phyloP scores from a whole-genome alignment of 225 moss, liverwort and hornwort species.

The Polytrichum formosum region DNA sequence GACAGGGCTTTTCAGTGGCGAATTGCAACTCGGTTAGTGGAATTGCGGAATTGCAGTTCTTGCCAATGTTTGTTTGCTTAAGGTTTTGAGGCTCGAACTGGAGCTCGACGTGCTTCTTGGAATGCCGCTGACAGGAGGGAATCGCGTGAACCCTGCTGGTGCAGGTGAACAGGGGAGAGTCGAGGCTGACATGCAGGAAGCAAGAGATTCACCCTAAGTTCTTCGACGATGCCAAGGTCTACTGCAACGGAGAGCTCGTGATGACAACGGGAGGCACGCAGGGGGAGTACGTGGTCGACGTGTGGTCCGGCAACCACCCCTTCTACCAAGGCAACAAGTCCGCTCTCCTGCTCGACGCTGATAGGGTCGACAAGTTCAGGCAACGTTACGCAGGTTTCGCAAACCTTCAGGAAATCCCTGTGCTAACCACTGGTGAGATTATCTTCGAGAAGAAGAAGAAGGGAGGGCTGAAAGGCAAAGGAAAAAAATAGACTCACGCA shows the following conservation, averaged over 20 bases:
- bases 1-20: no score
- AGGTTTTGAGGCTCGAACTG: neutral
- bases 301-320: conserved; percentile 98
- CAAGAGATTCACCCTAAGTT: conserved; percentile 72
- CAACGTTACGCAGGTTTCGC: conserved; percentile 60
- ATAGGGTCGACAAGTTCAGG: conserved; percentile 91
- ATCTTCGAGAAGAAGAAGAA: conserved; percentile 79
- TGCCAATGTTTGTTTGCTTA: no score
- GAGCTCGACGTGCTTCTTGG: neutral
- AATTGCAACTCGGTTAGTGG: no score
- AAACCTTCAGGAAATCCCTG: conserved; percentile 64
- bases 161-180: conserved; percentile 66
- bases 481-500: conserved; percentile 62
- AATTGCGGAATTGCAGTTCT: no score
- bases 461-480: conserved; percentile 62
- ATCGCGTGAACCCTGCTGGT: neutral
- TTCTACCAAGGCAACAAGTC: conserved; percentile 88
- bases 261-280: conserved; percentile 90
- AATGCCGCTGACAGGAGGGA: neutral
- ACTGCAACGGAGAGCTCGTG: conserved; percentile 83
- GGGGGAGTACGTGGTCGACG: conserved; percentile 78
- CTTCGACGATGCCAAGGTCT: conserved; percentile 70
- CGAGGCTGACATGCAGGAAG: conserved; percentile 74
- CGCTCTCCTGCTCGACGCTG: conserved; percentile 73
- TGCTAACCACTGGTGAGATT: conserved; percentile 69